Evolutionary conservation across 495 filamentous ascomycete species (phyloP).

Genomic region (Jackrogersella minutella): DNA sequence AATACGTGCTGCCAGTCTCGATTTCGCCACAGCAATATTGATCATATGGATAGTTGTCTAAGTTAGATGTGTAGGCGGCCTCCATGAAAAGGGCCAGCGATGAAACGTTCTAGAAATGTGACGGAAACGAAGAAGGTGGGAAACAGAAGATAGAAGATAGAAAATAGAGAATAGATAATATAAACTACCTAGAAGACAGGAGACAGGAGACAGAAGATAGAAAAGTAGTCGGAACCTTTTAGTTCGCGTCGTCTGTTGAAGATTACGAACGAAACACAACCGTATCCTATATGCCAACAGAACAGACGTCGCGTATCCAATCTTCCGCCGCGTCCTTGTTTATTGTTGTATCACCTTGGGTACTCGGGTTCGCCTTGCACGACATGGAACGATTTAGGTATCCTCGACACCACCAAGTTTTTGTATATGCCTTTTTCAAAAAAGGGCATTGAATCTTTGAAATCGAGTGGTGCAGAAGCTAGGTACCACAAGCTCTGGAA

Average conservation of each 20-base stretch:
- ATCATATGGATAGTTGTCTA: neutral
- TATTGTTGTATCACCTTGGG: slow-evolving; percentile 28
- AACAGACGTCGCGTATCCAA: slow-evolving; percentile 19
- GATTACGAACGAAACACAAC: slow-evolving; percentile 12
- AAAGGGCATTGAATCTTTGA: no score
- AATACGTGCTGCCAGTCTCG: slow-evolving; percentile 2
- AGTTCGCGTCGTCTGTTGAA: slow-evolving; percentile 18
- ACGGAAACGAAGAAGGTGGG: neutral
- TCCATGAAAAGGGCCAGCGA: slow-evolving; percentile 12
- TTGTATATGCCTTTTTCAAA: no score
- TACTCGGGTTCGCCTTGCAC: slow-evolving; percentile 26
- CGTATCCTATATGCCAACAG: slow-evolving; percentile 15
- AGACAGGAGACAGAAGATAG: no score
- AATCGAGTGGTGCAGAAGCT: no score
- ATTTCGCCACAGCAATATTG: slow-evolving; percentile 30
- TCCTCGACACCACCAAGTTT: no score
- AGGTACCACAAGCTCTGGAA: no score
- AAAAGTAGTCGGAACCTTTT: neutral
- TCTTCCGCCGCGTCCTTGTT: slow-evolving; percentile 32
- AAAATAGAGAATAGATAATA: no score
- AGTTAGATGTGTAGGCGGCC: slow-evolving; percentile 21
- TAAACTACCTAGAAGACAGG: no score
- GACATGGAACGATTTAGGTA: slow-evolving; percentile 27
- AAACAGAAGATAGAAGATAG: no score
- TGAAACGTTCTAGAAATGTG: slow-evolving; percentile 18